phyloP scores from a whole-genome alignment of 352 stramenopile genomes.

The Aphanomyces invadans region DNA sequence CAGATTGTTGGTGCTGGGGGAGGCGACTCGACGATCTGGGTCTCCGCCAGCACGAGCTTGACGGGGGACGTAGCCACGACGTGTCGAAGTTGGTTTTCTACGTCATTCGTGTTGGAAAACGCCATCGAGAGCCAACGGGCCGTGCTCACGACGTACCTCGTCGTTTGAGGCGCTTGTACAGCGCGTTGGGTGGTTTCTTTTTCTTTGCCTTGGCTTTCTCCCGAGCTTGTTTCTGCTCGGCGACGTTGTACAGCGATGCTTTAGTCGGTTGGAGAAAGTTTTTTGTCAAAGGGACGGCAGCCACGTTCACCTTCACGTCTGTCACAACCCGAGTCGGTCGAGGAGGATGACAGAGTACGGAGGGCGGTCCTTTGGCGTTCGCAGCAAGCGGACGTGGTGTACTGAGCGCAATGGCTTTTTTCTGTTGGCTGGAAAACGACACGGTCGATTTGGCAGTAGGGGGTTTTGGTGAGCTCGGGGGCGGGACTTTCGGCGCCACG shows the following conservation, averaged over 20 bases:
- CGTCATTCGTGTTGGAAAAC: neutral
- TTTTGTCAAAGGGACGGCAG: conserved; percentile 1
- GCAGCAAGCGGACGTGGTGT: conserved; percentile 45
- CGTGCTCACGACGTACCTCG: conserved; percentile 10
- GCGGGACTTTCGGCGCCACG: conserved; percentile 5
- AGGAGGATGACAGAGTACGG: neutral
- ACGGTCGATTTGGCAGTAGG: conserved; percentile 38
- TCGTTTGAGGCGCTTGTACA: conserved; percentile 17
- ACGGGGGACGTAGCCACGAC: conserved; percentile 13
- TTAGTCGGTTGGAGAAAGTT: conserved; percentile 22
- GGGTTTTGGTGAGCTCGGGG: conserved; percentile 30
- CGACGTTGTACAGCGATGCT: conserved; percentile 7
- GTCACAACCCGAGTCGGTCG: neutral
- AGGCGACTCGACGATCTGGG: neutral
- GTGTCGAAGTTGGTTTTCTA: conserved; percentile 20
- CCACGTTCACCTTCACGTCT: neutral
- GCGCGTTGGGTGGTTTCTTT: conserved; percentile 9
- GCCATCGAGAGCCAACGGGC: neutral
- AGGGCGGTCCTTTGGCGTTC: conserved; percentile 36
- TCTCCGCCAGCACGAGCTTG: neutral
- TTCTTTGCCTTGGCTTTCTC: conserved; percentile 15
- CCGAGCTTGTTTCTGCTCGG: neutral
- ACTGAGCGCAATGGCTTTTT: conserved; percentile 49
- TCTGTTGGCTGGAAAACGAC: conserved; percentile 33
- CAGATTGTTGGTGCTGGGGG: neutral